phyloP scores from a whole-genome alignment of 1,284 basidiomycete species.

The Rhodotorula sp. region DNA sequence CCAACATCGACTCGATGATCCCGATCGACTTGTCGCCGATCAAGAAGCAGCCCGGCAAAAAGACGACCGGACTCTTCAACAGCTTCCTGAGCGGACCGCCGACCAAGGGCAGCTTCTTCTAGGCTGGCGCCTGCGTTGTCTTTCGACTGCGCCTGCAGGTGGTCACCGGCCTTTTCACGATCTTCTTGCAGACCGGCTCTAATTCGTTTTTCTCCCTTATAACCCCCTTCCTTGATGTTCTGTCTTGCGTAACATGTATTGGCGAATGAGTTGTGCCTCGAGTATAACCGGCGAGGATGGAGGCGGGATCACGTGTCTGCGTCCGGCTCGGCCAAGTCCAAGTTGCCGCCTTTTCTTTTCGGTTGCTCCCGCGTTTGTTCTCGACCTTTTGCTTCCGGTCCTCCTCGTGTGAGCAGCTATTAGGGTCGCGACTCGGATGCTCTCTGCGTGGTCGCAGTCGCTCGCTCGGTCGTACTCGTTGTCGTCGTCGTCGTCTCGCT shows the following conservation, averaged over 20 bases:
- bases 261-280: no score
- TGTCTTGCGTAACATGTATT: no score
- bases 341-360: no score
- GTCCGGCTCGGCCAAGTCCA: no score
- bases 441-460: background rate
- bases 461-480: background rate
- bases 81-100: background rate
- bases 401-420: background rate
- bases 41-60: conserved; percentile 20
- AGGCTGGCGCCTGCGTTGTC: background rate
- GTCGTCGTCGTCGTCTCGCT: background rate
- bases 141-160: background rate
- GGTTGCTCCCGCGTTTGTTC: no score
- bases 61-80: background rate
- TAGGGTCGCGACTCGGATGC: background rate
- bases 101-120: background rate
- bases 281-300: no score
- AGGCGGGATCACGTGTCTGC: no score
- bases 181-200: no score
- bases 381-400: no score
- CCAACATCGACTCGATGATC: conserved; percentile 31
- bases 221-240: no score
- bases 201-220: no score
- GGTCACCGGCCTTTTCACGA: background rate
- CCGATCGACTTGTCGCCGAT: conserved; percentile 36